Conservation (phyloP, 352 stramenopile genomes). For the Elongisporangium anandrum region DNA sequence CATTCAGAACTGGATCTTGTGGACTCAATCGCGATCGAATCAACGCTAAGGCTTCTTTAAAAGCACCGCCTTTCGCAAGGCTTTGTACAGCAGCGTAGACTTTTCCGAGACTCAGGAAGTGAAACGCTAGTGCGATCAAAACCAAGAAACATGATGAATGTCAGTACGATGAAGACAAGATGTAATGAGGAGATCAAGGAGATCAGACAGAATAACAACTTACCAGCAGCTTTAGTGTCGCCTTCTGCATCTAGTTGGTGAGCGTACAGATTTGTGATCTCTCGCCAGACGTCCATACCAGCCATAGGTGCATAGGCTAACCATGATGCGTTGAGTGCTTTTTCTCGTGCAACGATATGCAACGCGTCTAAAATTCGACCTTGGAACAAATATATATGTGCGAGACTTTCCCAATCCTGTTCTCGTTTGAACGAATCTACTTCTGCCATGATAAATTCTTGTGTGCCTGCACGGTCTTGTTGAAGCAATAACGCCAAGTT, state of each 20-base stretch:
- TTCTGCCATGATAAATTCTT: constrained; percentile 11
- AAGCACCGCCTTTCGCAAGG: constrained; percentile 31
- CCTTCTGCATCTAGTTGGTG: constrained; percentile 38
- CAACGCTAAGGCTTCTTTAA: constrained; percentile 55
- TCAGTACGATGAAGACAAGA: background rate
- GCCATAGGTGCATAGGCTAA: constrained; percentile 68
- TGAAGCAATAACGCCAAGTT: background rate
- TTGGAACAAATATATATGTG: constrained; percentile 43
- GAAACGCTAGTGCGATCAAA: constrained; percentile 39
- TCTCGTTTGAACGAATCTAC: constrained; percentile 18
- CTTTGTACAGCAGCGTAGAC: constrained; percentile 39
- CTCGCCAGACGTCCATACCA: constrained; percentile 66
- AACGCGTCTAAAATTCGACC: constrained; percentile 54
- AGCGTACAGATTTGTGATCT: constrained; percentile 61
- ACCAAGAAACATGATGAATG: background rate
- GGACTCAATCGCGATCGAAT: constrained; percentile 35
- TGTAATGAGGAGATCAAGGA: too few species aligned
- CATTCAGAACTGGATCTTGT: constrained; percentile 29
- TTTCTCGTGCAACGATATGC: constrained; percentile 46
- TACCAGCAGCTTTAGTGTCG: constrained; percentile 45
- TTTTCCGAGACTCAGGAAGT: constrained; percentile 59
- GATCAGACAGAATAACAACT: too few species aligned
- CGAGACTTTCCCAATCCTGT: constrained; percentile 46
- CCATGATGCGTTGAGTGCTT: constrained; percentile 39
- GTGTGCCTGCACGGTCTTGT: background rate